A percentile compares a stretch with the other conserved stretches of the same genome.
phyloP scores from a whole-genome alignment of 2,329 filamentous ascomycete genomes.

The Fusarium sp. region DNA sequence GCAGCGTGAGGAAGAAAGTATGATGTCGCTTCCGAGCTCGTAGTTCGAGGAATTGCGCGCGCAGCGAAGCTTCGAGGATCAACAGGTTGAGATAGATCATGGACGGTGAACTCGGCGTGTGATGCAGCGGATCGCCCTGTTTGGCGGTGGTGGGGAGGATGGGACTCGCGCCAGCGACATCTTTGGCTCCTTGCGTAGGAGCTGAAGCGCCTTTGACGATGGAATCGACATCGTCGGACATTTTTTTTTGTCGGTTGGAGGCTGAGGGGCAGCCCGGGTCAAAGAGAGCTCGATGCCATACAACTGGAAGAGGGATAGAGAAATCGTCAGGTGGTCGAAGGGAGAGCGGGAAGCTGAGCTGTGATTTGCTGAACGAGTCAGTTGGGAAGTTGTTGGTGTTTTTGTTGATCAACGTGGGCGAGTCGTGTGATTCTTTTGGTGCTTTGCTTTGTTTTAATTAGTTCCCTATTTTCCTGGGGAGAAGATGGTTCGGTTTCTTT shows the following conservation, averaged over 20 bases:
- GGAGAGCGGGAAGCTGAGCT: background rate
- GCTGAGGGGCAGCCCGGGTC: conserved; percentile 37
- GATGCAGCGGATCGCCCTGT: conserved; percentile 75
- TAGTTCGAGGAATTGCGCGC: conserved; percentile 90
- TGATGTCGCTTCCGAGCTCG: conserved; percentile 89
- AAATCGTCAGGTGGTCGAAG: conserved; percentile 6
- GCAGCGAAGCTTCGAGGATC: conserved; percentile 92
- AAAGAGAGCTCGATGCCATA: conserved; percentile 36
- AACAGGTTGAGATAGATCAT: conserved; percentile 99
- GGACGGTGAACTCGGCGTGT: conserved; percentile 86
- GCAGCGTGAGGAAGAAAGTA: conserved; percentile 85
- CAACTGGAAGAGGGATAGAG: background rate
- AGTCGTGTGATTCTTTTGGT: conserved; percentile 16
- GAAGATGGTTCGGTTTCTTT: conserved; percentile 23
- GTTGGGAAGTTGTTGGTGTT: background rate
- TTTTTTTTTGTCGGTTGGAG: conserved; percentile 41
- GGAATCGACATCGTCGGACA: conserved; percentile 79
- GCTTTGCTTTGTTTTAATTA: background rate
- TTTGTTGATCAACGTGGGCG: conserved; percentile 23
- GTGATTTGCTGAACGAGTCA: conserved; percentile 3
- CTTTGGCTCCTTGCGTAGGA: conserved; percentile 62
- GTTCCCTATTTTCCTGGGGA: conserved; percentile 12
- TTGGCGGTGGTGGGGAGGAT: conserved; percentile 55
- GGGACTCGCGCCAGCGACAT: conserved; percentile 51
- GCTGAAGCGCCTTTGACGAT: conserved; percentile 89